These are phyloP conservation scores for Lactarius hengduanensis DNA, from an alignment of 768 basidiomycete species.

Conservation along the genomic window DNA sequence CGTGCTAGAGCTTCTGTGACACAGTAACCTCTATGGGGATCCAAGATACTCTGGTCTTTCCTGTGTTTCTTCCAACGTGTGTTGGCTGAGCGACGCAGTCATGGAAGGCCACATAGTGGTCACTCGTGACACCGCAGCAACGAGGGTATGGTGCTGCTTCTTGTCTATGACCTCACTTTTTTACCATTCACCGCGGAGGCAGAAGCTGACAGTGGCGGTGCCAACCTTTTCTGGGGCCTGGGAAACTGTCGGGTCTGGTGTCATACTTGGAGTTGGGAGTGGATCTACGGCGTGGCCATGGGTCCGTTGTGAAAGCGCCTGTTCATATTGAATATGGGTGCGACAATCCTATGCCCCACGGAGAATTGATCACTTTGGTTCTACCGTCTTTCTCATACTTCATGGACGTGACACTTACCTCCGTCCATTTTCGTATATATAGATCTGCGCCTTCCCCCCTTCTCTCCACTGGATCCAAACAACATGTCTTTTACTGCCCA, in stretches of 20 bases:
- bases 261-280: not conserved
- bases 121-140: not conserved
- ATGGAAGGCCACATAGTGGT: not conserved
- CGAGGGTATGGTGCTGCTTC: not conserved
- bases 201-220: not conserved
- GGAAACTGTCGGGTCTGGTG: not conserved
- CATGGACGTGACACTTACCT: not conserved
- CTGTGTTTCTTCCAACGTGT: not conserved
- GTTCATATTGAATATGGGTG: not conserved
- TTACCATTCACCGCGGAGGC: not conserved
- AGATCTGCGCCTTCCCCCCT: not conserved
- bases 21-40: not conserved
- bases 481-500: constrained; percentile 40
- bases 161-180: not conserved
- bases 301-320: not conserved
- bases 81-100: not conserved
- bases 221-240: not conserved
- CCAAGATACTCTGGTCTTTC: not conserved
- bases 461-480: constrained; percentile 2
- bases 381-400: not conserved
- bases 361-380: not conserved
- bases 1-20: not conserved
- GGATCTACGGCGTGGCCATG: not conserved
- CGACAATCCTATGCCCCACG: not conserved
- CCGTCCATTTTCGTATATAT: constrained; percentile 19